Evolutionary conservation across 2,329 filamentous ascomycete species (phyloP).

Genomic region (Monosporascus sp.): DNA sequence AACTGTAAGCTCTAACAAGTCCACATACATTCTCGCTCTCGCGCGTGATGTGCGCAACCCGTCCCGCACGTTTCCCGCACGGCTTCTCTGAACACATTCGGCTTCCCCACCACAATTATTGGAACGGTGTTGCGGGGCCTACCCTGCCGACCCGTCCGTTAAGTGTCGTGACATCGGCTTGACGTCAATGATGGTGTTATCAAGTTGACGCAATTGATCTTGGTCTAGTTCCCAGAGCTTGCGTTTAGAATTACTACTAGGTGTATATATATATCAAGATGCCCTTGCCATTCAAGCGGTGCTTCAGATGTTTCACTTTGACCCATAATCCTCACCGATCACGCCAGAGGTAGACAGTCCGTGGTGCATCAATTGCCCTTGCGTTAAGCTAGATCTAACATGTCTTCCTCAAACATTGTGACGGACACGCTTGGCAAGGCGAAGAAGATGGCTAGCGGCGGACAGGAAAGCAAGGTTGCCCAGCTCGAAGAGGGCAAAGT

Average conservation of each 20-base stretch:
- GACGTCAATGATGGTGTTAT: not conserved
- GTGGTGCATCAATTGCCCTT: not conserved
- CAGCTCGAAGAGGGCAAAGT: constrained; percentile 54
- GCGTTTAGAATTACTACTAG: not conserved
- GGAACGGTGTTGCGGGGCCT: too few relatives aligned
- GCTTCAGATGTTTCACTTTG: not conserved
- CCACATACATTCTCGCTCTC: too few relatives aligned
- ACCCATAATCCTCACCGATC: not conserved
- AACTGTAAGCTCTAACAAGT: too few relatives aligned
- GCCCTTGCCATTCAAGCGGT: not conserved
- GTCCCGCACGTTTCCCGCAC: too few relatives aligned
- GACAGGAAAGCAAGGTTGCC: constrained; percentile 48
- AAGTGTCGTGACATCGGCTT: not conserved
- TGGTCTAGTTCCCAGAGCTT: not conserved
- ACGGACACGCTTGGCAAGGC: constrained; percentile 32
- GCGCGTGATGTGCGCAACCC: too few relatives aligned
- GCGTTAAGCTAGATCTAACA: not conserved
- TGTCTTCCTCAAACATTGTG: constrained; percentile 18
- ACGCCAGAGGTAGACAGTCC: not conserved
- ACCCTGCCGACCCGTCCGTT: too few relatives aligned
- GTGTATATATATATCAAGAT: not conserved
- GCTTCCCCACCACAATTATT: too few relatives aligned
- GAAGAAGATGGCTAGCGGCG: constrained; percentile 35
- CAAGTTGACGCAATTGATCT: not conserved
- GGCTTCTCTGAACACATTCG: too few relatives aligned